Base-by-base conservation (phyloP, 345 rosid genomes). In the Eucalyptus paniculata region DNA sequence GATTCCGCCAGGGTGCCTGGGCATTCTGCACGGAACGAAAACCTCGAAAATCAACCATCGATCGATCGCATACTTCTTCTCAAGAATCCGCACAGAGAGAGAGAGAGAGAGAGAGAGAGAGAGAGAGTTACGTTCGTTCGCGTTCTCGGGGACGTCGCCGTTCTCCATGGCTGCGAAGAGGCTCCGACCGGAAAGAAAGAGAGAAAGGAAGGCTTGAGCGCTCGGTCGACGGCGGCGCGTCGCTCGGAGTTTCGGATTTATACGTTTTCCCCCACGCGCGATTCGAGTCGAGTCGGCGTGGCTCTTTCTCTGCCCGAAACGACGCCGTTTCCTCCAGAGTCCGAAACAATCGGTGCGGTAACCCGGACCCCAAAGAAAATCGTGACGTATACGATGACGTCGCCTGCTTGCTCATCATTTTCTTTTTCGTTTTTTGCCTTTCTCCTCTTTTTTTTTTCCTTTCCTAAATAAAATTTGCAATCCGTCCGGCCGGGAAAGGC, bases 1-100 rank as follows among this genome's bases (percentile, higher is more conserved):
- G 91, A 50, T 80, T 97, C 98, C 6, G 98, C 94, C 65, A 90
- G 93, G 89, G 99, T 88, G 86, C 99, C 99, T 9, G 99, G 99
- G 91, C 99, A 97, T 94, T 96, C 98, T 96, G 91, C 53, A 87
- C 51, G 49, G 45, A 26, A 87, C 86, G 2, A 21, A 62, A 89
- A 49, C 83, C 51, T 40, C 82, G 51, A 24, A 40, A 80, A 32
- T 45, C 45, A 81, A 56, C 24, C 72, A 89, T 47, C 60, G 82
- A 77, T 65, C 87, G 12, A 23, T 30, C 53, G 32, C 19, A 28
- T 34, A 21, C 40, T 10, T 15, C 17, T 32, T 50, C 50, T 15
- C 17, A 34, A 28, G 30, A 21, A 81, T 65, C 54, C 51, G 26
- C 30, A 72, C 28, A 86, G 12, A 58, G 26, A 37, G 12, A n/a